Base-by-base conservation (phyloP, 495 filamentous ascomycete species). In the Ramalina intermedia region DNA sequence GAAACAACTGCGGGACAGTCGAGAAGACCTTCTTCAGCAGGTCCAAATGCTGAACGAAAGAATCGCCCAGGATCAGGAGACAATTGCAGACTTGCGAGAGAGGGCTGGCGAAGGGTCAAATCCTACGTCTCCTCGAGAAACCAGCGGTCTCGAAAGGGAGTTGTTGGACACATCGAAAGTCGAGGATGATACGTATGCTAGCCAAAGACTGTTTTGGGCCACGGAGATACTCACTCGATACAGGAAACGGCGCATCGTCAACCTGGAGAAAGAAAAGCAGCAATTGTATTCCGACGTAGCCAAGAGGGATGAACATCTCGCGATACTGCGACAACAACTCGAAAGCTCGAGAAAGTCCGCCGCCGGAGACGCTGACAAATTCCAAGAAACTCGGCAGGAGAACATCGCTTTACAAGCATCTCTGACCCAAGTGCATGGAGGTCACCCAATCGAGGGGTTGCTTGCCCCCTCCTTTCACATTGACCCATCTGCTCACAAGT, bases 1-100 rank as follows among this genome's bases (percentile, higher is more conserved):
- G 53, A 72, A 72, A 46, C 69, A 74, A 40, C 61, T 81, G 13
- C 74, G 80, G 52, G 66, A 74, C 50, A 76, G 82, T 46, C 76
- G 78, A 46, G 67, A 74, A 18, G 63, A 70, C n/a, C 65, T 79
- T 1, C 63, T 66, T 9, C 71, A 78, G 48, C 70, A 73, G 39
- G 65, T 74, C 1, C 63, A 75, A 41, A 68, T 68, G 43, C 68
- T 71, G 2, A 67, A 73, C 45, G 76, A 82, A 47, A 66, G 75
- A 38, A 72, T 75, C 47, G 66, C 72, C 27, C 66, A 71, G 49
- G 73, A 78, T 38, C 54, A 60, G 51, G 51, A 58, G 37, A 43
- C 41, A 4, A 57, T 60, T 44, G 53, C 51, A 18, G 55, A 55
- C 13, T 36, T 57, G 16, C 41, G 49, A 52, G 55, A 55, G 4